Percentiles rank a stretch among this genome's conserved stretches.
Conservation (phyloP, 768 basidiomycete genomes). For the Mycena capillaripes region DNA sequence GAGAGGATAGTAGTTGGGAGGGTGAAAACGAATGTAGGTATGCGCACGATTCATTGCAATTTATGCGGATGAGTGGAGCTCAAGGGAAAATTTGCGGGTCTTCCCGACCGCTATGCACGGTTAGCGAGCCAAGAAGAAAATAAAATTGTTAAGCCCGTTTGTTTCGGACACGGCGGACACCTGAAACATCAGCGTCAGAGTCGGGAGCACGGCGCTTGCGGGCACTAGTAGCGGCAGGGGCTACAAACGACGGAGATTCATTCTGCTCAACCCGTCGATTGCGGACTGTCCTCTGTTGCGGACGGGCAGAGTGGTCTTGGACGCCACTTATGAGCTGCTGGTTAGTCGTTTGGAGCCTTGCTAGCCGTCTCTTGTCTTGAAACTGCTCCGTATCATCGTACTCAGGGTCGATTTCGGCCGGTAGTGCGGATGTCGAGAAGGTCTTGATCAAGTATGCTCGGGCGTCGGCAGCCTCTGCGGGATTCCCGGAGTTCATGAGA, state of each 20-base stretch:
- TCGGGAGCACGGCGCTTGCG: not conserved
- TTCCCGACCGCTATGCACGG: not conserved
- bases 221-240: too few species aligned
- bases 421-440: not conserved
- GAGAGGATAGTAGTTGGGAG: not conserved
- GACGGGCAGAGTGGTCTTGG: not conserved
- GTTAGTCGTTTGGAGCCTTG: not conserved
- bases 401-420: not conserved
- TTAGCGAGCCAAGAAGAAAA: not conserved
- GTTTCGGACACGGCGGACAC: not conserved
- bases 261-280: too few species aligned
- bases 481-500: not conserved
- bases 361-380: not conserved
- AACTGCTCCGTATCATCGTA: not conserved
- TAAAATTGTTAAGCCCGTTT: constrained; percentile 10
- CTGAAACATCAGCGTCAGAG: not conserved
- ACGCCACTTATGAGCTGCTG: not conserved
- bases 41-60: too few species aligned
- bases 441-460: constrained; percentile 3
- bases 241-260: too few species aligned
- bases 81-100: not conserved
- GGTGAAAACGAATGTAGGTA: not conserved
- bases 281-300: too few species aligned
- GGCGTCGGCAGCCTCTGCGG: not conserved
- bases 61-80: not conserved